Conservation (phyloP, 768 basidiomycete genomes). For the Psilocybe subaeruginosa region DNA sequence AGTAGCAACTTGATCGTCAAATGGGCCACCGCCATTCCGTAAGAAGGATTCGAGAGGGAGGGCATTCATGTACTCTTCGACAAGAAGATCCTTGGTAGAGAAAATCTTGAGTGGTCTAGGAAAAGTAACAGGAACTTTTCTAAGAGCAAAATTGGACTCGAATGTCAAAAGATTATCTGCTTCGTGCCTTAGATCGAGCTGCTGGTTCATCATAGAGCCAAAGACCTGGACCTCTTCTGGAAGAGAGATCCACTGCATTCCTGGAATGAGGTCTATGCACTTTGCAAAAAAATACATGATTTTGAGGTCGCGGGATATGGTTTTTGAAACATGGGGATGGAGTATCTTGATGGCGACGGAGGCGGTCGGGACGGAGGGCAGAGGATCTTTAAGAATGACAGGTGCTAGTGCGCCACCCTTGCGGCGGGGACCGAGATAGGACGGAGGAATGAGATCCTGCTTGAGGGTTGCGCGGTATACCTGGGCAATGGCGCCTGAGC, state of each 20-base stretch:
- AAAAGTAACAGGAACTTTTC: slow-evolving; percentile 85
- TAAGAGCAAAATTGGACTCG: slow-evolving; percentile 81
- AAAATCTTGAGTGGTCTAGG: slow-evolving; percentile 84
- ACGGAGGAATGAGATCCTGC: slow-evolving; percentile 81
- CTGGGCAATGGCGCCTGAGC: slow-evolving; percentile 99
- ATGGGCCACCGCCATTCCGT: slow-evolving; percentile 90
- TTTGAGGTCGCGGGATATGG: slow-evolving; percentile 85
- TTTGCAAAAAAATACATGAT: slow-evolving; percentile 96
- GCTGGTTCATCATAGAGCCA: slow-evolving; percentile 94
- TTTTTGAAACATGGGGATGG: slow-evolving; percentile 83
- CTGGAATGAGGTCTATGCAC: slow-evolving; percentile 77
- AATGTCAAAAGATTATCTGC: slow-evolving; percentile 86
- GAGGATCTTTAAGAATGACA: slow-evolving; percentile 65
- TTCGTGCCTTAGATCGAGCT: slow-evolving; percentile 90
- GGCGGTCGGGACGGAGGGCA: slow-evolving; percentile 76
- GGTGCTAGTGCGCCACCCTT: slow-evolving; percentile 50
- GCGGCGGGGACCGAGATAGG: slow-evolving; percentile 79
- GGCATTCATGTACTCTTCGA: slow-evolving; percentile 95
- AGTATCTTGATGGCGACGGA: slow-evolving; percentile 95
- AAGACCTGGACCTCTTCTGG: slow-evolving; percentile 96
- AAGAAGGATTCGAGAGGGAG: slow-evolving; percentile 87
- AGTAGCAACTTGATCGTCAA: slow-evolving; percentile 86
- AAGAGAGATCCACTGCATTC: slow-evolving; percentile 95
- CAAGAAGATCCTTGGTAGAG: slow-evolving; percentile 80
- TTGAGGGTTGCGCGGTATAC: slow-evolving; percentile 90